Base-by-base conservation (phyloP, 495 filamentous ascomycete genomes). In the Pyrenula massariospora region DNA sequence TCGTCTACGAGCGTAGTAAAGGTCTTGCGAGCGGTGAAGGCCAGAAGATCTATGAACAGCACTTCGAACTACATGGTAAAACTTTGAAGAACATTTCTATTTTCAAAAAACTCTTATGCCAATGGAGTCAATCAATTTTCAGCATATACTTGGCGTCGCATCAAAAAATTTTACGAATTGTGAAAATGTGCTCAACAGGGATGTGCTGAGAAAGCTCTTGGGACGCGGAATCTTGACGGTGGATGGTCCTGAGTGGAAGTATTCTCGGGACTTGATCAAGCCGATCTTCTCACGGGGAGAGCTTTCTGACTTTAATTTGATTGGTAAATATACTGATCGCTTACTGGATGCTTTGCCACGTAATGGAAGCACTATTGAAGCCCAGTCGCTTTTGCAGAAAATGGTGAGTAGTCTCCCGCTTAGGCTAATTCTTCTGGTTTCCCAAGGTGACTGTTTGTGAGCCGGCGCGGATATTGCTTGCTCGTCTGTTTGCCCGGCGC, bases 61-160 rank as follows among this genome's bases (percentile, higher is more conserved):
- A 57, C 19, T 57, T 57, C n/a, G 5, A 57, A 0, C 20, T 47
- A 19, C 24, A 57, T 22, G 56, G 56, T 19, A 54, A 54, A 22
- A 57, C 56, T 2, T 54, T 48, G 56, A 57, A 15, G 56, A 54
- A 24, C 24, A 3, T 0, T 54, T 54, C 31, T 42, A 42, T 15
- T 42, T 42, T 42, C 31, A 42, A 42, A 42, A 42, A 42, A 42
- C 31, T 42, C 12, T 57, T 54, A 54, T 23, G 11, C 53, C 56
- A 0, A 54, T 54, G 56, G 56, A 57, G 24, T 12, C 56, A 0
- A 31, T 22, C 2, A 57, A 54, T 48, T 42, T 57, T 42, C 50
- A 57, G 15, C 51, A 54, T 42, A 15, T 42, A 42, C 31, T 42
- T 42, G 31, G 31, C 31, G 31, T 5, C 8, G 31, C 31, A 8